Evolutionary conservation across 2,329 filamentous ascomycete species (phyloP).

Genomic region (Aspergillus fumigatiaffinis): DNA sequence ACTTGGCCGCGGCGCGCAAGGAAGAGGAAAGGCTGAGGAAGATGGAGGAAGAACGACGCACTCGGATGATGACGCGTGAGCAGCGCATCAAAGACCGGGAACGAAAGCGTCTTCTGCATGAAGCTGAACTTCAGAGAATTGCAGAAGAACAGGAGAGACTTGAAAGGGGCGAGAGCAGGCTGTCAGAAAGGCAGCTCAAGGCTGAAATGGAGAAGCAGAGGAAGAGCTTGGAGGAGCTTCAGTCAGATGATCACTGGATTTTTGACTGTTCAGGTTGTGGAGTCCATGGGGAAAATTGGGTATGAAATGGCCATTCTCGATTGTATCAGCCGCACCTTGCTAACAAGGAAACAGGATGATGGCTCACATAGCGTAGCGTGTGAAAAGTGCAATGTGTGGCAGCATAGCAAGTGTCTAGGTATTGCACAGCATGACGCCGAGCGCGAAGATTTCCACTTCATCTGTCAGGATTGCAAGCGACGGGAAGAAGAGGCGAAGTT

Average conservation of each 20-base stretch:
- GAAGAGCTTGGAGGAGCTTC: slow-evolving; percentile 69
- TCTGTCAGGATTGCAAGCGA: slow-evolving; percentile 73
- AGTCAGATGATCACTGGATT: slow-evolving; percentile 78
- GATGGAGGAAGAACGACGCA: slow-evolving; percentile 70
- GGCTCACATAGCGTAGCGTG: slow-evolving; percentile 91
- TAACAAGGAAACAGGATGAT: slow-evolving; percentile 60
- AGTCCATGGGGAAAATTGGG: slow-evolving; percentile 75
- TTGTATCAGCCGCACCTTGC: slow-evolving; percentile 5
- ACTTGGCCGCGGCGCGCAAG: slow-evolving; percentile 59
- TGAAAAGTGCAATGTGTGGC: slow-evolving; percentile 92
- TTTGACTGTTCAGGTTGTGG: slow-evolving; percentile 92
- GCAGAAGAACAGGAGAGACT: slow-evolving; percentile 69
- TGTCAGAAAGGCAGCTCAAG: slow-evolving; percentile 77
- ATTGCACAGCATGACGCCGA: slow-evolving; percentile 77
- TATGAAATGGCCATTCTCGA: slow-evolving; percentile 28
- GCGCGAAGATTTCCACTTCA: slow-evolving; percentile 77
- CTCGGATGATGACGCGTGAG: slow-evolving; percentile 77
- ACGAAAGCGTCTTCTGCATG: slow-evolving; percentile 73
- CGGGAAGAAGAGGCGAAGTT: slow-evolving; percentile 60
- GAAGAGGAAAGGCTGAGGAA: slow-evolving; percentile 60
- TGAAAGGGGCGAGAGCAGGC: slow-evolving; percentile 53
- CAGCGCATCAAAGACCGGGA: slow-evolving; percentile 83
- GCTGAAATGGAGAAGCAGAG: slow-evolving; percentile 76
- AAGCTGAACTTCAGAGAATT: slow-evolving; percentile 75
- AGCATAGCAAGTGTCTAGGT: slow-evolving; percentile 88